These are phyloP conservation scores for Paracorniculantispora psalliotae DNA, from an alignment of 2,329 filamentous ascomycete genomes.

Conservation along the genomic window DNA sequence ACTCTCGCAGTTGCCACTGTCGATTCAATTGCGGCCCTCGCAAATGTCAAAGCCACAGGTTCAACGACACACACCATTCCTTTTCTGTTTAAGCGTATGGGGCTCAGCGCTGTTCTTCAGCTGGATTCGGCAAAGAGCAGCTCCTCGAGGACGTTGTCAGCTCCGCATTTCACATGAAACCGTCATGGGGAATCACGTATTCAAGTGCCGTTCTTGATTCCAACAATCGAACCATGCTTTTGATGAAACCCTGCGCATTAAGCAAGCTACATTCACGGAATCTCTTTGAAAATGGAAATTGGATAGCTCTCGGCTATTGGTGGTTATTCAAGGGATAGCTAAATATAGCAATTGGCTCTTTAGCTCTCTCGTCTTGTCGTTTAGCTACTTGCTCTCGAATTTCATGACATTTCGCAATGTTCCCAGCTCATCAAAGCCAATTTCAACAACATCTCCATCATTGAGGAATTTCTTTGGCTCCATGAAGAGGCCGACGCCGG, in stretches of 20 bases:
- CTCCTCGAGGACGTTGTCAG: neutral
- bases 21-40: neutral
- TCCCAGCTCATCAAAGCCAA: slow-evolving; percentile 14
- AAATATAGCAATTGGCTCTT: too few species aligned
- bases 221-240: neutral
- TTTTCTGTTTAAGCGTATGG: too few species aligned
- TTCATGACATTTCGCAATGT: neutral
- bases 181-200: neutral
- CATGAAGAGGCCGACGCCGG: slow-evolving; percentile 31
- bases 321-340: too few species aligned
- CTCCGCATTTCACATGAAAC: neutral
- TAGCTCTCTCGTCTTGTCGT: too few species aligned
- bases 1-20: neutral
- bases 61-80: too few species aligned
- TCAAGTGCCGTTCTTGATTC: neutral
- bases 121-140: too few species aligned
- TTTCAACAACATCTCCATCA: slow-evolving; percentile 29
- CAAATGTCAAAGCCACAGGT: neutral
- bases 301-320: too few species aligned
- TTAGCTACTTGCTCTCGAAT: neutral
- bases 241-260: too few species aligned
- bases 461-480: slow-evolving; percentile 24
- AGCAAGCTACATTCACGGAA: too few species aligned
- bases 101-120: too few species aligned
- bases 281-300: too few species aligned